These are phyloP conservation scores for Aspergillus ostianus DNA, from an alignment of 495 filamentous ascomycete species.

Conservation along the genomic window DNA sequence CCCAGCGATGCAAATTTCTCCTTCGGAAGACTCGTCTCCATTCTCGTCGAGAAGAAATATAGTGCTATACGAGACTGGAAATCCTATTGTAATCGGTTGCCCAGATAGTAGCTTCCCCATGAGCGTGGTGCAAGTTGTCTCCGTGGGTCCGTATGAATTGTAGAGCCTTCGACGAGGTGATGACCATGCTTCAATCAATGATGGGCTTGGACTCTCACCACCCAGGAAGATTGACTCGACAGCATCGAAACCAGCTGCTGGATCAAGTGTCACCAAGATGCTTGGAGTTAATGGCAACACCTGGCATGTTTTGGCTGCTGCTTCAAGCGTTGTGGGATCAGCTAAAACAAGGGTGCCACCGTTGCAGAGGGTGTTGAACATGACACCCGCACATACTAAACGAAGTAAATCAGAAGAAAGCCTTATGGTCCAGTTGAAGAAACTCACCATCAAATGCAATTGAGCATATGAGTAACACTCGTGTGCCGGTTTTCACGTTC, in stretches of 20 bases:
- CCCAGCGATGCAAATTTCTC: background rate
- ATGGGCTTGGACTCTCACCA: background rate
- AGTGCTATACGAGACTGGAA: background rate
- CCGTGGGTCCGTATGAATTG: background rate
- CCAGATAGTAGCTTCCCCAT: background rate
- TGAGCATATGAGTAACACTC: background rate
- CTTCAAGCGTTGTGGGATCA: background rate
- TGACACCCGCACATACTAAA: background rate
- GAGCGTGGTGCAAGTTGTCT: background rate
- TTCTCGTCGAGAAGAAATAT: background rate
- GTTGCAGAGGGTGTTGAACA: background rate
- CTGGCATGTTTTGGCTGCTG: background rate
- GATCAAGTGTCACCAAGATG: background rate
- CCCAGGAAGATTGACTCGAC: background rate
- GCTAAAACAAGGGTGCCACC: background rate
- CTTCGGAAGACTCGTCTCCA: background rate
- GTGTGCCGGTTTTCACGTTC: background rate
- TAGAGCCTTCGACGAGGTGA: background rate
- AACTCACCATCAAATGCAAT: background rate
- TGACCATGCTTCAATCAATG: background rate
- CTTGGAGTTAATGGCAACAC: background rate
- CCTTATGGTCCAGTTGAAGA: no score
- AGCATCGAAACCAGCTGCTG: background rate
- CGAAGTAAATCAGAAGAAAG: background rate
- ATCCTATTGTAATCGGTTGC: background rate